Percentiles rank a stretch among this genome's conserved stretches.
These are phyloP conservation scores for Blakeslea trispora DNA, from an alignment of 371 early-diverging fungal species.

Conservation along the genomic window DNA sequence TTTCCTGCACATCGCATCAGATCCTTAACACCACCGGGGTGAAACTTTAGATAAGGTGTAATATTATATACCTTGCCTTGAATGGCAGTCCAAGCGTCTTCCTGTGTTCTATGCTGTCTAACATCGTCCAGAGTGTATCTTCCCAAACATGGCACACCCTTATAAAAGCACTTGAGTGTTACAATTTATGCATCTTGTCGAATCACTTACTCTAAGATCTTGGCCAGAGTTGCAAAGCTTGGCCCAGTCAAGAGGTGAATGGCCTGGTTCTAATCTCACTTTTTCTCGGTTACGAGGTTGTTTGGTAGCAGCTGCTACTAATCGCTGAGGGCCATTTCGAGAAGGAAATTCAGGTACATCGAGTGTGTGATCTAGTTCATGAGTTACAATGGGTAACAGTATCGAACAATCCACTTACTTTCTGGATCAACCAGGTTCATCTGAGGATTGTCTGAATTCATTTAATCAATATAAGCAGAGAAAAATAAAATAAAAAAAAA, in stretches of 20 bases:
- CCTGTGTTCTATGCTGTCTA: conserved; percentile 70
- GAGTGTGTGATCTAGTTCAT: conserved; percentile 28
- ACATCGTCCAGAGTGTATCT: conserved; percentile 80
- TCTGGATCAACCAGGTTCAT: conserved; percentile 10
- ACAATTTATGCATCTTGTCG: neutral
- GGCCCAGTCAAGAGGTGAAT: conserved; percentile 95
- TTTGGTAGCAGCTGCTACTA: conserved; percentile 48
- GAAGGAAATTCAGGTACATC: conserved; percentile 52
- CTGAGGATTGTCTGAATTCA: neutral
- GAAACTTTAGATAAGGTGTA: conserved; percentile 92
- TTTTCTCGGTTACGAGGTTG: conserved; percentile 69
- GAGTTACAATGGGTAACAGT: no score
- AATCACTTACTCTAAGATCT: conserved; percentile 67
- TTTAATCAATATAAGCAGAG: neutral
- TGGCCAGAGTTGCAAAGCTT: conserved; percentile 72
- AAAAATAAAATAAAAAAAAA: neutral
- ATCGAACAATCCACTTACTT: conserved; percentile 12
- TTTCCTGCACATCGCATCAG: conserved; percentile 93
- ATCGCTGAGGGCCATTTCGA: conserved; percentile 52
- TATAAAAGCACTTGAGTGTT: neutral
- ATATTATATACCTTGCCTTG: conserved; percentile 94
- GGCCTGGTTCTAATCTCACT: conserved; percentile 84
- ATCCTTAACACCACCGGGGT: conserved; percentile 90
- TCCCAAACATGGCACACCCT: conserved; percentile 60
- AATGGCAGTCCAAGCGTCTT: conserved; percentile 95